A percentile compares a stretch with the other conserved stretches of the same genome.
These are phyloP conservation scores for Artemisia annua DNA, from an alignment of 129 eudicot genomes.

Conservation along the genomic window DNA sequence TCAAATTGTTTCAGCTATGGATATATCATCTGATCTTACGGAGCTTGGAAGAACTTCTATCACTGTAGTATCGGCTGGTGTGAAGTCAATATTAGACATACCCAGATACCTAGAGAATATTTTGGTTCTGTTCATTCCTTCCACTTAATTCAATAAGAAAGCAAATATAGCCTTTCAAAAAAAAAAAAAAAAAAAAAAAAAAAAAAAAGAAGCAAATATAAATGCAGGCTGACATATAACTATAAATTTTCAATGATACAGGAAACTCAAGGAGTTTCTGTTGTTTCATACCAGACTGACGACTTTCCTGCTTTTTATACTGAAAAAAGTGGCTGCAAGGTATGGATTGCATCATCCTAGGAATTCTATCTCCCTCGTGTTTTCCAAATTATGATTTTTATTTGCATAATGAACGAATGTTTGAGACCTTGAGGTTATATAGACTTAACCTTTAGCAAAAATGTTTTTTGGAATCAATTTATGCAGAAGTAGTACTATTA, in stretches of 20 bases:
- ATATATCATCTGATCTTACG: slow-evolving; percentile 92
- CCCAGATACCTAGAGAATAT: slow-evolving; percentile 87
- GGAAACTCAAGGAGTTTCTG: slow-evolving; percentile 99
- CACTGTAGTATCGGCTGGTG: slow-evolving; percentile 91
- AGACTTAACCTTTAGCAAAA: neutral
- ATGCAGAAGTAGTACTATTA: too few species aligned
- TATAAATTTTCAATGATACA: slow-evolving; percentile 28
- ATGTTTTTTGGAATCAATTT: neutral
- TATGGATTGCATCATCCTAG: slow-evolving; percentile 21
- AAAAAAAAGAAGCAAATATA: neutral
- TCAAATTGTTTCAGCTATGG: slow-evolving; percentile 64
- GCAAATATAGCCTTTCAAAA: too few species aligned
- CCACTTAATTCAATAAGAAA: neutral
- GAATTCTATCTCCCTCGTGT: neutral
- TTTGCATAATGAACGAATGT: neutral
- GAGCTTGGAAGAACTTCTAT: slow-evolving; percentile 93
- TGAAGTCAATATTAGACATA: slow-evolving; percentile 92
- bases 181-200: too few species aligned
- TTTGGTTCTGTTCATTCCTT: slow-evolving; percentile 57
- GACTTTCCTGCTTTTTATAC: slow-evolving; percentile 95
- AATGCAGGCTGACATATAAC: slow-evolving; percentile 8
- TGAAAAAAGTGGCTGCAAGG: slow-evolving; percentile 86
- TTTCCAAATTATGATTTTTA: neutral
- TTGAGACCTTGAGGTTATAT: neutral
- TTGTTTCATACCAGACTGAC: slow-evolving; percentile 74